Conservation (phyloP, 495 filamentous ascomycete genomes). For the Penicillium desertorum region DNA sequence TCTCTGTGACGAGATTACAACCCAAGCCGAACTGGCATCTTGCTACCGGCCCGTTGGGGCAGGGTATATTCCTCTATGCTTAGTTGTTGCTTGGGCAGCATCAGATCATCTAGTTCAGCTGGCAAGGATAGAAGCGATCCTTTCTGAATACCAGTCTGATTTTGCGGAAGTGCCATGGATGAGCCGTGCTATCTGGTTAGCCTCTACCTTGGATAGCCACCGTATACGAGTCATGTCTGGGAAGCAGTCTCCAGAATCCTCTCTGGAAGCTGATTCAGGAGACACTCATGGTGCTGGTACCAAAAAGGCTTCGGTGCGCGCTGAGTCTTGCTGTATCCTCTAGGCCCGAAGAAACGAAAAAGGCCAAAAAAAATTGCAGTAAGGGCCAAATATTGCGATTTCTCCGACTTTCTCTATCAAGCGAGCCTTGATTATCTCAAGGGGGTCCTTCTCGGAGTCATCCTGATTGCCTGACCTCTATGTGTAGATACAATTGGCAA, state of each 20-base stretch:
- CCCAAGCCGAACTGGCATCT: slow-evolving; percentile 12
- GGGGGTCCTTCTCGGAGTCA: slow-evolving; percentile 57
- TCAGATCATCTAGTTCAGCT: slow-evolving; percentile 10
- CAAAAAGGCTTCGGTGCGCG: background rate
- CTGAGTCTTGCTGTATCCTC: slow-evolving; percentile 5
- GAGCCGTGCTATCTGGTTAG: slow-evolving; percentile 33
- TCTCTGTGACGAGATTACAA: slow-evolving; percentile 25
- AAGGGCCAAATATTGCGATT: slow-evolving; percentile 71
- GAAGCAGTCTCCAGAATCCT: background rate
- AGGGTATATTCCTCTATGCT: slow-evolving; percentile 20
- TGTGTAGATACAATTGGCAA: no score
- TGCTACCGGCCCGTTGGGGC: slow-evolving; percentile 28
- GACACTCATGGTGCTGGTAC: background rate
- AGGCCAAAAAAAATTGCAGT: slow-evolving; percentile 35
- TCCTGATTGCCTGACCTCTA: no score
- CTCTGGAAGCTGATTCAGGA: background rate
- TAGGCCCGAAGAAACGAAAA: background rate
- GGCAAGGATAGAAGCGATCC: slow-evolving; percentile 9
- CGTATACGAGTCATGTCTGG: slow-evolving; percentile 12
- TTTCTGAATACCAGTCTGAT: slow-evolving; percentile 19
- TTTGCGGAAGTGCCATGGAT: slow-evolving; percentile 19
- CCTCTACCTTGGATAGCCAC: slow-evolving; percentile 34
- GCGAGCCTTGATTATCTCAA: slow-evolving; percentile 63
- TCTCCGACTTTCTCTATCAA: slow-evolving; percentile 55
- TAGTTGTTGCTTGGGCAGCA: slow-evolving; percentile 23